Percentiles rank a stretch among this genome's conserved stretches.
Evolutionary conservation across 2,329 filamentous ascomycete genomes (phyloP).

Genomic region (Xylaria sp.): DNA sequence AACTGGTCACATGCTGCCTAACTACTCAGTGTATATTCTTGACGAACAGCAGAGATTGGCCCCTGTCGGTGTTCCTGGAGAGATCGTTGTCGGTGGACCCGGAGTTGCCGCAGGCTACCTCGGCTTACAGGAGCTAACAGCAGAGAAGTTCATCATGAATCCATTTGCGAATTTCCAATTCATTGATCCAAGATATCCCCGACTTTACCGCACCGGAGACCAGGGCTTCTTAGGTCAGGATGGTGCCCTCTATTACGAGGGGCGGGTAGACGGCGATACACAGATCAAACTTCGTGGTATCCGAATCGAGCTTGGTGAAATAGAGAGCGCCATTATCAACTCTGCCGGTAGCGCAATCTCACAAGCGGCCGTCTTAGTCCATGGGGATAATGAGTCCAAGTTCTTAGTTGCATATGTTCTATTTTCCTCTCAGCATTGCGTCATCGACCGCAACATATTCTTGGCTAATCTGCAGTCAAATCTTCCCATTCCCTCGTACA

Average conservation of each 20-base stretch:
- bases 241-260: constrained; percentile 41
- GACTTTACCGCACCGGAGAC: constrained; percentile 48
- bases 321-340: constrained; percentile 35
- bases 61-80: constrained; percentile 21
- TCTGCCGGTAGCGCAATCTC: constrained; percentile 16
- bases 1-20: constrained; percentile 8
- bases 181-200: constrained; percentile 25
- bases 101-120: constrained; percentile 41
- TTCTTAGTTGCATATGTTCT: constrained; percentile 37
- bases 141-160: constrained; percentile 31
- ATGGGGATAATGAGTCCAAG: constrained; percentile 1
- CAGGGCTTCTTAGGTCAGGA: constrained; percentile 39
- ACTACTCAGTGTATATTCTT: constrained; percentile 14
- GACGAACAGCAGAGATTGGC: not conserved
- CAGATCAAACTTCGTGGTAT: constrained; percentile 50
- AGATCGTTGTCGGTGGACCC: constrained; percentile 26
- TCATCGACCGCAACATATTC: constrained; percentile 13
- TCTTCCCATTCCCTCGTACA: constrained; percentile 43
- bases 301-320: constrained; percentile 52
- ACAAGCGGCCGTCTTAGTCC: constrained; percentile 21
- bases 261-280: constrained; percentile 46
- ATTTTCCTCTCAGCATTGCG: constrained; percentile 2
- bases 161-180: constrained; percentile 16
- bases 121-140: constrained; percentile 32
- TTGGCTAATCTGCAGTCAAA: constrained; percentile 20